Evolutionary conservation across 305 asterid genomes (phyloP), one percentile per base, ranked within the genome.

Genomic region (Fraxinus dipetala): DNA sequence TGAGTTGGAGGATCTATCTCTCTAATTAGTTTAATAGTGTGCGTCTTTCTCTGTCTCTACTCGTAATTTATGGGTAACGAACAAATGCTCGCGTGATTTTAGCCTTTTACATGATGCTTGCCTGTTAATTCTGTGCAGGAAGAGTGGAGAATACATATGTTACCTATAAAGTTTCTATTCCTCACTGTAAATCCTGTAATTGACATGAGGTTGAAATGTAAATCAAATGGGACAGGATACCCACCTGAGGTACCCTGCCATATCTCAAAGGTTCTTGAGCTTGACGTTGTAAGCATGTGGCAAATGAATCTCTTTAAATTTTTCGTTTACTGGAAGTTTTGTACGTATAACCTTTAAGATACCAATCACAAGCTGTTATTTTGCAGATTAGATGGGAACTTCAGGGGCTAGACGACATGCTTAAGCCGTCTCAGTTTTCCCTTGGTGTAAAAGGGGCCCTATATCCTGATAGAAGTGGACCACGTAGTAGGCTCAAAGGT

Each of bases 121-220:
- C 63, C 72, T 51, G 38, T 82, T 45, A 80, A 76, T 82, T 56
- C 51, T 45, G 34, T 84, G 84, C 91, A 96, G 99, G 99, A 94
- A 84, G 97, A 90, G 84, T 96, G 99, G 99, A 90, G 95, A 88
- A 90, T 96, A 80, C 92, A 92, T 84, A 94, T 96, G 98, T 92
- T 94, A 43, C 99, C 99, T 1, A 87, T 96, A 80, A 87, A 92
- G 40, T 96, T 94, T 92, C 90, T 93, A 45, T 92, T 96, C 79
- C 90, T 93, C 43, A 90, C 95, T 0, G 95, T 81, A 34, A 81
- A 81, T 11, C 98, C 98, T 16, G 95, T 92, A 59, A 79, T 96
- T 9, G 98, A 96, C 90, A 91, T 94, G 97, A 88, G 93, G 83
- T 84, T 96, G 81, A 90, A 89, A 82, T 96, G 97, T 80, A 96